These are phyloP conservation scores for Spathaspora passalidarum DNA, from an alignment of 805 yeast species.

Conservation along the genomic window DNA sequence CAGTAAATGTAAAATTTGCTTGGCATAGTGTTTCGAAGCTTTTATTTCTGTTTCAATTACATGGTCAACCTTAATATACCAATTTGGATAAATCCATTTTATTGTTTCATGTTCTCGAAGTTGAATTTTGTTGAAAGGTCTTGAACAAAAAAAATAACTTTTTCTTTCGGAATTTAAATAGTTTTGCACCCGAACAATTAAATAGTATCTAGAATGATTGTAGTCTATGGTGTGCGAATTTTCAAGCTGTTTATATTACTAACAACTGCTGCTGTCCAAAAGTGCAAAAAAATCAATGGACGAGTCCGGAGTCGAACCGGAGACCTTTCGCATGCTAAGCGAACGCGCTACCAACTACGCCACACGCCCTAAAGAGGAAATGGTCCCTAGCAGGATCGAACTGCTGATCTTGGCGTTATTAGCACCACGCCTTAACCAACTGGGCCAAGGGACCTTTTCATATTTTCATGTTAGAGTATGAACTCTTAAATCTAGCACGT, in stretches of 20 bases:
- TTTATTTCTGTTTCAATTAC: too few relatives aligned
- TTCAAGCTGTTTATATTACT: too few relatives aligned
- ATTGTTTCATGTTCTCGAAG: too few relatives aligned
- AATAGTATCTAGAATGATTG: neutral
- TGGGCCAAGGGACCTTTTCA: constrained; percentile 42
- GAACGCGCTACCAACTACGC: constrained; percentile 51
- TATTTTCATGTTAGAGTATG: too few relatives aligned
- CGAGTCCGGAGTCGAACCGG: constrained; percentile 45
- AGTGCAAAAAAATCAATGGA: constrained; percentile 19
- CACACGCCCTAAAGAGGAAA: constrained; percentile 36
- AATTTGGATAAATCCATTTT: too few relatives aligned
- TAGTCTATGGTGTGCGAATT: too few relatives aligned
- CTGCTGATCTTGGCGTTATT: constrained; percentile 65
- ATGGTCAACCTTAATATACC: too few relatives aligned
- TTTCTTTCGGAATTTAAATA: too few relatives aligned
- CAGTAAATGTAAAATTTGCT: neutral
- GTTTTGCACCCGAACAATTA: neutral
- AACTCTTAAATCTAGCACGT: too few relatives aligned
- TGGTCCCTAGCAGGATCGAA: constrained; percentile 83
- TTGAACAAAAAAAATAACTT: too few relatives aligned
- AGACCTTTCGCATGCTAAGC: constrained; percentile 50
- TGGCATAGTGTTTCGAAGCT: neutral
- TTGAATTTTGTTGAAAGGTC: too few relatives aligned
- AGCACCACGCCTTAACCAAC: constrained; percentile 55
- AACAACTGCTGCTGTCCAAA: too few relatives aligned